Conservation (phyloP, 1,284 basidiomycete species). For the Irpex rosettiformis region DNA sequence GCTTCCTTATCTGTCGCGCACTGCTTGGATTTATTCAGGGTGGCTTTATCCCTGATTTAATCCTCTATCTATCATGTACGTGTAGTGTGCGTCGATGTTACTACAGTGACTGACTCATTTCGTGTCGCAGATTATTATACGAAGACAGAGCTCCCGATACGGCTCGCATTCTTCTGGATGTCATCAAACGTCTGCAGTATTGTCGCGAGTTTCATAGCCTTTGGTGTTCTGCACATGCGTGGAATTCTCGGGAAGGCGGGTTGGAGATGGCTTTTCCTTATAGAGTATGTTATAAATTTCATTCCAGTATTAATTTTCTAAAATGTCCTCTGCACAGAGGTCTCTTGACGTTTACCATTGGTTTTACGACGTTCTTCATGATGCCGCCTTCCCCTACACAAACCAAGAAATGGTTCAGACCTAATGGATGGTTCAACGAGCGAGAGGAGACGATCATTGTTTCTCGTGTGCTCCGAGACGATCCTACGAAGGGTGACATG, state of each 20-base stretch:
- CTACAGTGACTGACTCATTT: not conserved
- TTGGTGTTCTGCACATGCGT: conserved; percentile 55
- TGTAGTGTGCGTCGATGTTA: conserved; percentile 36
- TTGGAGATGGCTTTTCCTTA: conserved; percentile 48
- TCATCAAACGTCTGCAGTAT: conserved; percentile 47
- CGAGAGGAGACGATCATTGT: conserved; percentile 19
- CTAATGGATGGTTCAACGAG: conserved; percentile 53
- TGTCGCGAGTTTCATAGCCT: conserved; percentile 51
- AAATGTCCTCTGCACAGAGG: conserved; percentile 26
- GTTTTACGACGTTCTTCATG: conserved; percentile 56
- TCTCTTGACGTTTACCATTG: conserved; percentile 46
- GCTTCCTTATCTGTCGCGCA: conserved; percentile 38
- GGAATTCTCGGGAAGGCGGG: conserved; percentile 50
- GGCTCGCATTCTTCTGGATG: conserved; percentile 63
- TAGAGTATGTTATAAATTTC: conserved; percentile 32
- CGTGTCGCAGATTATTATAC: conserved; percentile 24
- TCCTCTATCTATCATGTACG: conserved; percentile 63
- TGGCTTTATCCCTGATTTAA: conserved; percentile 55
- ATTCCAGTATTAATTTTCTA: not conserved
- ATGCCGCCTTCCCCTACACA: conserved; percentile 68
- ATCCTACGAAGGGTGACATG: conserved; percentile 38
- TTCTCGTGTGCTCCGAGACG: conserved; percentile 13
- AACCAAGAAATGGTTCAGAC: conserved; percentile 41
- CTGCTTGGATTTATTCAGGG: conserved; percentile 40
- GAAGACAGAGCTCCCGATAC: conserved; percentile 37